These are phyloP conservation scores for Diaporthe capsici DNA, from an alignment of 2,329 filamentous ascomycete species.

Conservation along the genomic window DNA sequence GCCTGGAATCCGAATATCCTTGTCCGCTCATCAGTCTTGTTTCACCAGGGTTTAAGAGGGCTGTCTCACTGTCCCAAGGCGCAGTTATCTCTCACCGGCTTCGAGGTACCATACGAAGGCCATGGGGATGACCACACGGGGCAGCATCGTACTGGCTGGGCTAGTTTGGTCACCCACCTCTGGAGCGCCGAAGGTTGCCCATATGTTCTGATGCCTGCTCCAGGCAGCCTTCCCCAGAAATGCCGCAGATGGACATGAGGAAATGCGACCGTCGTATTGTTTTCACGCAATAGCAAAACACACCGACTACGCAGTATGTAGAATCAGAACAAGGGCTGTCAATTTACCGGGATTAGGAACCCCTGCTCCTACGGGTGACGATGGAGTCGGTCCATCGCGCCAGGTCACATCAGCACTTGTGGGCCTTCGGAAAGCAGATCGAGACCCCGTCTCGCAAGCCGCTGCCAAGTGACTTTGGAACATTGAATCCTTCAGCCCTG, in stretches of 20 bases:
- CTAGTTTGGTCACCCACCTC: not conserved
- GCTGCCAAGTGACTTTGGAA: not conserved
- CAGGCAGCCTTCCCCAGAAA: not conserved
- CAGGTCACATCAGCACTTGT: slow-evolving; percentile 29
- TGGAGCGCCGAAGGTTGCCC: not conserved
- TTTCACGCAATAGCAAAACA: not conserved
- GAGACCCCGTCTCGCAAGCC: slow-evolving; percentile 1
- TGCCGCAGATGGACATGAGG: not conserved
- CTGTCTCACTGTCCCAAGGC: not conserved
- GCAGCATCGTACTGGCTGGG: slow-evolving; percentile 18
- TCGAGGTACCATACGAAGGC: not conserved
- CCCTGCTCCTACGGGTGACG: slow-evolving; percentile 20
- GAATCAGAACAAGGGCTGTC: not conserved
- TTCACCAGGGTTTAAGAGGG: not conserved
- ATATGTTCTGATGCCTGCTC: not conserved
- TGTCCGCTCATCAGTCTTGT: not conserved
- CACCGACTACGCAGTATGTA: slow-evolving; percentile 11
- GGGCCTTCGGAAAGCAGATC: slow-evolving; percentile 17
- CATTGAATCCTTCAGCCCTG: slow-evolving; percentile 25
- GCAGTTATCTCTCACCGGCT: not conserved
- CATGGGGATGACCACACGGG: not conserved
- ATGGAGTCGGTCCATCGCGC: slow-evolving; percentile 4
- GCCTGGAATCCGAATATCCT: not conserved
- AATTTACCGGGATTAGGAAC: not conserved
- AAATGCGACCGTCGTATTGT: not conserved